phyloP scores from a whole-genome alignment of 108 stramenopile genomes.

The Cyclostephanos tholiformis region DNA sequence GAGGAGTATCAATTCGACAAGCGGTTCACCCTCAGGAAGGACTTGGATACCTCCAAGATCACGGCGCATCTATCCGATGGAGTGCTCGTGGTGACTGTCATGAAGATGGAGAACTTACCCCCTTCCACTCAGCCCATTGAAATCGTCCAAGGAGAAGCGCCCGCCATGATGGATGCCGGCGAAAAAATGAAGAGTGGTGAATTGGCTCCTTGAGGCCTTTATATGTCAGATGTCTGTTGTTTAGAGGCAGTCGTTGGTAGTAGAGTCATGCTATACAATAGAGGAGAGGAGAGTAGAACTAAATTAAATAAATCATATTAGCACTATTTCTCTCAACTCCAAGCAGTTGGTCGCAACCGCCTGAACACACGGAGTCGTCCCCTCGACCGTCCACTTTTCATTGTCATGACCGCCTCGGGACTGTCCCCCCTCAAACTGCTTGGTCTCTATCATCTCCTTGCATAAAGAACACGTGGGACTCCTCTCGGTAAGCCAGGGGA shows the following conservation, averaged over 20 bases:
- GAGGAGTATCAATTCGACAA: constrained; percentile 52
- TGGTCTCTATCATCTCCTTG: constrained; percentile 62
- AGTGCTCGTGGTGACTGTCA: constrained; percentile 20
- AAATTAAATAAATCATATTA: too few relatives aligned
- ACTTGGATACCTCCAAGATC: constrained; percentile 50
- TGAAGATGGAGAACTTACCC: not conserved
- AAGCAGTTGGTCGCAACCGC: too few relatives aligned
- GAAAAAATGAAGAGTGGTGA: too few relatives aligned
- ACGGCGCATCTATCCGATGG: constrained; percentile 51
- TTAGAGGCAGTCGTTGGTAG: too few relatives aligned
- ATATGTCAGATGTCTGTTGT: too few relatives aligned
- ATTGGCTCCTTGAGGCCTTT: too few relatives aligned
- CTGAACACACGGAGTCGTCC: not conserved
- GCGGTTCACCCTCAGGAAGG: constrained; percentile 47
- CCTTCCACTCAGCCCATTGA: not conserved
- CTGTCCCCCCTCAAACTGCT: constrained; percentile 24
- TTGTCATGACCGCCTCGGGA: constrained; percentile 3
- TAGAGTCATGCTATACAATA: too few relatives aligned
- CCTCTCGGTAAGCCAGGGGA: constrained; percentile 89
- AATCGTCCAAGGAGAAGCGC: not conserved
- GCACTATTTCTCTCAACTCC: too few relatives aligned
- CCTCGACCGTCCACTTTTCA: not conserved
- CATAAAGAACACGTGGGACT: constrained; percentile 83
- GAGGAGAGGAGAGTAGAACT: too few relatives aligned
- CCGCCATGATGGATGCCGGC: not conserved